Evolutionary conservation across 1,284 basidiomycete species (phyloP).

Genomic region (Phlebopus sp.): DNA sequence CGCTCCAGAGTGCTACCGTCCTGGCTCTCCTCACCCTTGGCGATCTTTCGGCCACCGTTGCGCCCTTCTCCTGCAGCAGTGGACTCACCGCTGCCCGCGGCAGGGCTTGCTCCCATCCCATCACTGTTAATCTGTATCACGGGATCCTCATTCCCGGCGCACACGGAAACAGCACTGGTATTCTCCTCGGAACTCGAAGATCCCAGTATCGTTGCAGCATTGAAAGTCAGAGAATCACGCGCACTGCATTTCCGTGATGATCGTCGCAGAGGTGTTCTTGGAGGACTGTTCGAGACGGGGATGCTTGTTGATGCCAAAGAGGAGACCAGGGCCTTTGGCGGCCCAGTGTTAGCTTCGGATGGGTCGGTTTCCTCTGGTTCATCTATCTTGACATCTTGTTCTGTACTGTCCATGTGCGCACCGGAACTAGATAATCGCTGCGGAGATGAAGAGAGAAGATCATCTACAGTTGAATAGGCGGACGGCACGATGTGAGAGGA

Average conservation of each 20-base stretch:
- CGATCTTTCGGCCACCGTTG: slow-evolving; percentile 4
- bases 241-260: slow-evolving; percentile 8
- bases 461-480: slow-evolving; percentile 29
- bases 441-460: slow-evolving; percentile 39
- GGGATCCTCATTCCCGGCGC: not conserved
- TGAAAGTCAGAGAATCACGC: not conserved
- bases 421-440: slow-evolving; percentile 15
- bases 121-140: not conserved
- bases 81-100: slow-evolving; percentile 3
- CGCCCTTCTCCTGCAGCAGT: slow-evolving; percentile 1
- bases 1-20: slow-evolving; percentile 4
- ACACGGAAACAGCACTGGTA: not conserved
- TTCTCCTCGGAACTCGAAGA: slow-evolving; percentile 4
- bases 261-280: not conserved
- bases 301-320: not conserved
- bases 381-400: not conserved
- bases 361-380: slow-evolving; percentile 4
- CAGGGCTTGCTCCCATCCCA: not conserved
- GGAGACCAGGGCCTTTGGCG: slow-evolving; percentile 7
- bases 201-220: not conserved
- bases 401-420: slow-evolving; percentile 1
- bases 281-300: not conserved
- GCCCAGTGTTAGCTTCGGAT: not conserved
- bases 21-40: slow-evolving; percentile 7
- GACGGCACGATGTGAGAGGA: slow-evolving; percentile 13